phyloP scores from a whole-genome alignment of 805 yeast genomes.

The Blastobotrys americana region DNA sequence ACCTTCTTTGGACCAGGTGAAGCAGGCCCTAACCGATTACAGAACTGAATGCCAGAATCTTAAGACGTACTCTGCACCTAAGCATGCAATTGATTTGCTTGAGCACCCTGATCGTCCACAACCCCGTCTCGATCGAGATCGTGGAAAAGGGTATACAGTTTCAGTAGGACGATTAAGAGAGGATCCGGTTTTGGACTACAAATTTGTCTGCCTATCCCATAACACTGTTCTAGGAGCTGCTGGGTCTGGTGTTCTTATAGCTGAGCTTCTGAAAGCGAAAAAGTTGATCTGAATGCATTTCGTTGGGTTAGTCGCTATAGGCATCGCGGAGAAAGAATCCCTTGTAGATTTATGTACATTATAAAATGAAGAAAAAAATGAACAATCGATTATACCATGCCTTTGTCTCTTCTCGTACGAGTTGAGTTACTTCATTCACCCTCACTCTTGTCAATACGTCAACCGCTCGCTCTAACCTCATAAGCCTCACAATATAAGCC shows the following conservation, averaged over 20 bases:
- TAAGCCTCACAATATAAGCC: too few species aligned
- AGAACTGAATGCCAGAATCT: conserved; percentile 73
- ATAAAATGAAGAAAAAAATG: background rate
- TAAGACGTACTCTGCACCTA: conserved; percentile 89
- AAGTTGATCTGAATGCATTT: conserved; percentile 50
- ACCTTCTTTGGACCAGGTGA: conserved; percentile 77
- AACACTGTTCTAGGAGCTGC: conserved; percentile 98
- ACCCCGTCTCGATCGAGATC: conserved; percentile 93
- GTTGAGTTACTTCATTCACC: too few species aligned
- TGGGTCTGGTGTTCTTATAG: conserved; percentile 94
- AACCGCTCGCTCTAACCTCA: too few species aligned
- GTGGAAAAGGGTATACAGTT: conserved; percentile 91
- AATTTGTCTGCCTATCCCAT: conserved; percentile 96
- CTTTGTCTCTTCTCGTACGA: too few species aligned
- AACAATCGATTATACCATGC: background rate
- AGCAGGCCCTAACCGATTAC: conserved; percentile 61
- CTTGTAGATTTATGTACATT: background rate
- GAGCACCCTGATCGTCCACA: conserved; percentile 94
- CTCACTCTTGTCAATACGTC: too few species aligned
- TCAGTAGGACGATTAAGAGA: conserved; percentile 91
- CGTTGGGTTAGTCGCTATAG: too few species aligned
- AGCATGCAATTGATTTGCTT: conserved; percentile 81
- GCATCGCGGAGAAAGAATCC: too few species aligned
- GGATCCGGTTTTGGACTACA: conserved; percentile 87
- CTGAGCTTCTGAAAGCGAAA: conserved; percentile 78